These are phyloP conservation scores for Stromatinia cepivora DNA, from an alignment of 2,329 filamentous ascomycete genomes.

Conservation along the genomic window DNA sequence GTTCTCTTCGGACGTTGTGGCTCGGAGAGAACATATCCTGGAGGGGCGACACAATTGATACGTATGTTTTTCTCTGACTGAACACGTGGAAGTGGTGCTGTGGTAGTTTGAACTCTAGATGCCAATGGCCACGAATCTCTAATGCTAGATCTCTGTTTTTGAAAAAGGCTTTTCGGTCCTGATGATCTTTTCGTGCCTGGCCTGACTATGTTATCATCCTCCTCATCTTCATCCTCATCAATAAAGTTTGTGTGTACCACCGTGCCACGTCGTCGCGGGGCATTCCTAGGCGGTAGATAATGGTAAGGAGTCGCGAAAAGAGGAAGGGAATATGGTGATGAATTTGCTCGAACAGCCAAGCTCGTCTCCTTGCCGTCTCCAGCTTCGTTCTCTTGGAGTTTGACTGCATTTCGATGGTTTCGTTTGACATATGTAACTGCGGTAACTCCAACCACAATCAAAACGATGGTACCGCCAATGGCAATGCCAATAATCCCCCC, in stretches of 20 bases:
- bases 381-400: not conserved
- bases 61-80: slow-evolving; percentile 30
- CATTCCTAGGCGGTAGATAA: slow-evolving; percentile 3
- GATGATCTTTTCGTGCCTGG: slow-evolving; percentile 25
- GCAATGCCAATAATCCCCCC: slow-evolving; percentile 16
- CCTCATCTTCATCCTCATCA: slow-evolving; percentile 16
- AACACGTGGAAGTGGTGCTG: slow-evolving; percentile 20
- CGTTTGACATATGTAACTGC: not conserved
- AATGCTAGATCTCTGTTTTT: slow-evolving; percentile 29
- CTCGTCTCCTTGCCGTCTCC: not conserved
- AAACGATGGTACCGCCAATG: slow-evolving; percentile 1
- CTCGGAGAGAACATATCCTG: slow-evolving; percentile 33
- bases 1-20: slow-evolving; percentile 29
- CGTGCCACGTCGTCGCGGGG: not conserved
- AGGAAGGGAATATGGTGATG: slow-evolving; percentile 3
- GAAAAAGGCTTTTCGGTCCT: slow-evolving; percentile 26
- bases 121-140: slow-evolving; percentile 39
- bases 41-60: slow-evolving; percentile 33
- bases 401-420: not conserved
- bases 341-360: not conserved
- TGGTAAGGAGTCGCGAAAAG: slow-evolving; percentile 13
- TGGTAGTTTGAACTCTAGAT: slow-evolving; percentile 25
- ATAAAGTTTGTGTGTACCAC: not conserved
- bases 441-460: slow-evolving; percentile 1
- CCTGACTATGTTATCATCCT: slow-evolving; percentile 19